Base-by-base conservation (phyloP, 345 rosid genomes). In the Firmiana major region DNA sequence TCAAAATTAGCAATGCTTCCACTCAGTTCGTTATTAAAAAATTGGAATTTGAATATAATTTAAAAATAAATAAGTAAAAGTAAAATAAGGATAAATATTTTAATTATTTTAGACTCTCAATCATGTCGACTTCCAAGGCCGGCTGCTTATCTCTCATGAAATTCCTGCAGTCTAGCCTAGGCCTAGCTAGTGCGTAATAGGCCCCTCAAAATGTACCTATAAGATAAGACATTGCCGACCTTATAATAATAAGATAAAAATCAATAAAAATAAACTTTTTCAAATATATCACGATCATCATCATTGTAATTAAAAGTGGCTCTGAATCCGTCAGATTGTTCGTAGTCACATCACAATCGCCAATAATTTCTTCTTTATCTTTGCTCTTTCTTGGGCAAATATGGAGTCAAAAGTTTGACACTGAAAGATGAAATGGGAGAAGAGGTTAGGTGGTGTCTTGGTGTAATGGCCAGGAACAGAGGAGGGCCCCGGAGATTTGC, bases 401-500 rank as follows among this genome's bases (percentile, higher is more conserved):
- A 4, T 3, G 1, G 40, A 26, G 58, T 68, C 57, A 48, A 70
- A 70, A 70, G 59, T 70, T 49, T 42, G 34, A 9, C 13, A 5
- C 34, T 64, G 11, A 43, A 13, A 12, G 63, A 46, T 40, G 53
- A 48, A 48, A 13, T 13, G 53, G 13, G 4, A 13, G 16, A 63
- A 45, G 3, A 45, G 21, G 57, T 36, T 71, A 24, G 69, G 83
- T 78, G 15, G 34, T n/a, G 49, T 31, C 43, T 3, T 45, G 9
- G 9, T 70, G 51, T 36, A 22, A 17, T 71, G 82, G 57, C 36
- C 73, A 68, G 76, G 46, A 49, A 3, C 59, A 58, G 73, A 2
- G 28, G 24, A 40, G 73, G 77, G 75, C 78, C 78, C 60, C 19
- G 1, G 55, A 38, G 76, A 77, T 84, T 55, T 70, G 72, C 64